Conservation (phyloP, 2,329 filamentous ascomycete species). For the Aspergillus transmontanensis region DNA sequence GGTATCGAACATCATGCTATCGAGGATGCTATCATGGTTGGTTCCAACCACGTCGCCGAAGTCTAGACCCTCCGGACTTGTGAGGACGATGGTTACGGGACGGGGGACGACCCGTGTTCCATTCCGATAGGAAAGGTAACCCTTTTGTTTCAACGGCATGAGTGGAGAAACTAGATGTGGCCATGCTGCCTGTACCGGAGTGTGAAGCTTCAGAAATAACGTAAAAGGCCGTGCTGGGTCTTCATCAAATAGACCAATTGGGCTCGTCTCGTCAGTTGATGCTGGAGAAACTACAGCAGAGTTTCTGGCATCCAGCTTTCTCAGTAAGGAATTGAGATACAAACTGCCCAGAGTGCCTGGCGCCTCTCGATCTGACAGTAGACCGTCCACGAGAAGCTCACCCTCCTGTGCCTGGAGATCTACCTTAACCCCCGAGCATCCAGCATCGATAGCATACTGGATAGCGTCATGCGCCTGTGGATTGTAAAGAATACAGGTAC, state of each 20-base stretch:
- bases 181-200: slow-evolving; percentile 19
- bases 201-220: slow-evolving; percentile 28
- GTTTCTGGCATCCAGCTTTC: slow-evolving; percentile 18
- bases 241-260: slow-evolving; percentile 14
- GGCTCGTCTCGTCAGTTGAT: neutral
- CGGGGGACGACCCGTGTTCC: slow-evolving; percentile 21
- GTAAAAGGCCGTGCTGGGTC: slow-evolving; percentile 21
- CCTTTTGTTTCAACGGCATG: slow-evolving; percentile 19
- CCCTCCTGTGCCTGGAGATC: slow-evolving; percentile 29
- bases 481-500: slow-evolving; percentile 26
- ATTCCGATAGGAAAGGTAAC: slow-evolving; percentile 29
- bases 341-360: slow-evolving; percentile 23
- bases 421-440: slow-evolving; percentile 30
- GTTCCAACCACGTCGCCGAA: neutral
- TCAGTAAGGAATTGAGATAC: slow-evolving; percentile 27
- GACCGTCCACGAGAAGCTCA: slow-evolving; percentile 26
- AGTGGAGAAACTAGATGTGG: slow-evolving; percentile 24
- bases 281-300: neutral
- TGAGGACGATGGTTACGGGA: slow-evolving; percentile 29
- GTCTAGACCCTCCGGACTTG: slow-evolving; percentile 6
- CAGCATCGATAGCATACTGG: slow-evolving; percentile 23
- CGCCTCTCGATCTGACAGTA: neutral
- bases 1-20: slow-evolving; percentile 16
- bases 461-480: slow-evolving; percentile 24
- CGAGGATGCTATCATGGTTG: neutral